A percentile compares a stretch with the other conserved stretches of the same genome.
Evolutionary conservation across 768 basidiomycete genomes (phyloP).

Genomic region (Sarcodon aspratus): DNA sequence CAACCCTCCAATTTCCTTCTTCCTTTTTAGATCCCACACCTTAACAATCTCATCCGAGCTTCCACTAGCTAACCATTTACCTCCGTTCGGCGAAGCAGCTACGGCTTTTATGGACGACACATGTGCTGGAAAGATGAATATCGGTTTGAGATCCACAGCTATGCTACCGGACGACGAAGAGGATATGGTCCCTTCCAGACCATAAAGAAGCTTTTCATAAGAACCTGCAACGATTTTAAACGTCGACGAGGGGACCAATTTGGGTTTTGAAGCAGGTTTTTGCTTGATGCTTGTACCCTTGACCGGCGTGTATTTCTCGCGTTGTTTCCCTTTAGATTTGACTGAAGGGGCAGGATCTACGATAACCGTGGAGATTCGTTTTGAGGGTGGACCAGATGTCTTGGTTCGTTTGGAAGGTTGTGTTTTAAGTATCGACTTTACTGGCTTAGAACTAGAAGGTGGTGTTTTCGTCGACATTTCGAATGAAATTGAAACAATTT

Average conservation of each 20-base stretch:
- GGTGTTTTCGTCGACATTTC: too few species aligned
- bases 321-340: slow-evolving; percentile 20
- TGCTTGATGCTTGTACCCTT: slow-evolving; percentile 4
- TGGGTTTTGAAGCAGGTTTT: slow-evolving; percentile 1
- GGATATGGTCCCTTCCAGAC: slow-evolving; percentile 56
- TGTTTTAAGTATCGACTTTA: too few species aligned
- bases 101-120: slow-evolving; percentile 87
- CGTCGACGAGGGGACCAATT: slow-evolving; percentile 29
- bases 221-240: slow-evolving; percentile 90
- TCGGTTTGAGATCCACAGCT: slow-evolving; percentile 45
- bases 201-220: slow-evolving; percentile 94
- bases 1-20: slow-evolving; percentile 89
- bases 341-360: background rate
- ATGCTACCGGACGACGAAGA: slow-evolving; percentile 18
- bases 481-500: too few species aligned
- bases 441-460: too few species aligned
- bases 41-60: slow-evolving; percentile 96
- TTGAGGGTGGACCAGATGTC: too few species aligned
- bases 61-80: slow-evolving; percentile 94
- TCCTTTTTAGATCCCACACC: slow-evolving; percentile 86
- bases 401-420: too few species aligned
- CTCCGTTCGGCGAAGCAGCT: slow-evolving; percentile 77
- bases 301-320: slow-evolving; percentile 4
- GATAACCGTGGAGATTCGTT: background rate
- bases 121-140: slow-evolving; percentile 97